These are phyloP conservation scores for Posidonia australis DNA, from an alignment of 106 monocot species.

Conservation along the genomic window DNA sequence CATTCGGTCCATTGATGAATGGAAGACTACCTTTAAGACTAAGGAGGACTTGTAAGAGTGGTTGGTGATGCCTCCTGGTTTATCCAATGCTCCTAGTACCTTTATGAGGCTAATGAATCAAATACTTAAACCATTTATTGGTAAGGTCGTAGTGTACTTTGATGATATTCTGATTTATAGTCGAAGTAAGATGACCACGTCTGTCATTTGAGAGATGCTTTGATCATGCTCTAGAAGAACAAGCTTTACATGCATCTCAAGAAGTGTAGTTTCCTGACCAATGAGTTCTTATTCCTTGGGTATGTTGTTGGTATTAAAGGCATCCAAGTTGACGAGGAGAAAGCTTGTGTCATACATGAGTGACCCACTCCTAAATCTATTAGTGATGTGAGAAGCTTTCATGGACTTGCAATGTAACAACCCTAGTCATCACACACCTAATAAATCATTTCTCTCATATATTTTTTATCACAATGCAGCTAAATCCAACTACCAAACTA, in stretches of 20 bases:
- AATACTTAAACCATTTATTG: not conserved
- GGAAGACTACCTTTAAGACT: not conserved
- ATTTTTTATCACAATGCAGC: too few relatives aligned
- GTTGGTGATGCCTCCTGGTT: not conserved
- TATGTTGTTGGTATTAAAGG: not conserved
- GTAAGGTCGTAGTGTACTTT: not conserved
- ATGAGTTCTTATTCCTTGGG: not conserved
- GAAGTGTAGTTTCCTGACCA: conserved; percentile 4
- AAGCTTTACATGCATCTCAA: not conserved
- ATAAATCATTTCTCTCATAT: too few relatives aligned
- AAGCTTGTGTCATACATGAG: not conserved
- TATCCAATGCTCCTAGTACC: conserved; percentile 4
- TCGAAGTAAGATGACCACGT: too few relatives aligned
- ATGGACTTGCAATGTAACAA: not conserved
- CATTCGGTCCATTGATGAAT: not conserved
- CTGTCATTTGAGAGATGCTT: too few relatives aligned
- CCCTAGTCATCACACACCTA: too few relatives aligned
- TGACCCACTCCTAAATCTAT: conserved; percentile 3
- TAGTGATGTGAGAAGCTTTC: conserved; percentile 9
- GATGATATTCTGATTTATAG: conserved; percentile 7
- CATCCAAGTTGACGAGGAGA: not conserved
- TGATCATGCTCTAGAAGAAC: not conserved
- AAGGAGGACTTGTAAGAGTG: conserved; percentile 2
- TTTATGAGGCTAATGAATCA: conserved; percentile 4
- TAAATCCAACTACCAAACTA: too few relatives aligned